Percentiles rank a stretch among this genome's conserved stretches.
Conservation (phyloP, 441 rosid species). For the Biscutella laevigata region DNA sequence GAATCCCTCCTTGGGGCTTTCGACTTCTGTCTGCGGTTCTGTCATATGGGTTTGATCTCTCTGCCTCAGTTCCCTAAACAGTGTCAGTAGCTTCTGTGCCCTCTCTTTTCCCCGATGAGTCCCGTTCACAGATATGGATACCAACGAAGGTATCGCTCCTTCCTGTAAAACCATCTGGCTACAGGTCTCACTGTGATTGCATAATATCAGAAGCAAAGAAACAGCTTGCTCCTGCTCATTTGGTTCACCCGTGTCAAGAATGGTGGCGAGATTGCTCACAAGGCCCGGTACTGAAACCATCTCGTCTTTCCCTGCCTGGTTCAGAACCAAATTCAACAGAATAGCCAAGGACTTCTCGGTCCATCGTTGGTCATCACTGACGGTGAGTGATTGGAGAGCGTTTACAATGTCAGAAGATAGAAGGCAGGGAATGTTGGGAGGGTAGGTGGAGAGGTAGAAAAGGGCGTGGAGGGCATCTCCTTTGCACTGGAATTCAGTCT, state of each 20-base stretch:
- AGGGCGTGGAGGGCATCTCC: constrained; percentile 91
- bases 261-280: constrained; percentile 46
- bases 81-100: constrained; percentile 76
- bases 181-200: constrained; percentile 67
- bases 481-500: constrained; percentile 62
- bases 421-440: constrained; percentile 52
- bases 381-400: constrained; percentile 58
- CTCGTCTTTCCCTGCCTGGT: constrained; percentile 57
- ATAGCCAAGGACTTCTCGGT: constrained; percentile 77
- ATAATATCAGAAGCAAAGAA: constrained; percentile 60
- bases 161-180: constrained; percentile 84
- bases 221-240: constrained; percentile 84
- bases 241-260: constrained; percentile 60
- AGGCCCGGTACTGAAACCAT: constrained; percentile 58
- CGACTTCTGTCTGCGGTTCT: constrained; percentile 25
- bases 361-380: constrained; percentile 56
- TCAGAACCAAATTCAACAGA: constrained; percentile 53
- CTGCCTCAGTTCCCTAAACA: constrained; percentile 86
- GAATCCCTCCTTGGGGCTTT: constrained; percentile 27
- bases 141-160: constrained; percentile 91
- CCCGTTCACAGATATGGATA: constrained; percentile 83
- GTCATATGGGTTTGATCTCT: constrained; percentile 43
- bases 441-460: constrained; percentile 64
- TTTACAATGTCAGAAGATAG: constrained; percentile 60
- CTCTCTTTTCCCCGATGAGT: constrained; percentile 80